Conservation (phyloP, 805 yeast species). For the Sugiyamaella mastotermitis region DNA sequence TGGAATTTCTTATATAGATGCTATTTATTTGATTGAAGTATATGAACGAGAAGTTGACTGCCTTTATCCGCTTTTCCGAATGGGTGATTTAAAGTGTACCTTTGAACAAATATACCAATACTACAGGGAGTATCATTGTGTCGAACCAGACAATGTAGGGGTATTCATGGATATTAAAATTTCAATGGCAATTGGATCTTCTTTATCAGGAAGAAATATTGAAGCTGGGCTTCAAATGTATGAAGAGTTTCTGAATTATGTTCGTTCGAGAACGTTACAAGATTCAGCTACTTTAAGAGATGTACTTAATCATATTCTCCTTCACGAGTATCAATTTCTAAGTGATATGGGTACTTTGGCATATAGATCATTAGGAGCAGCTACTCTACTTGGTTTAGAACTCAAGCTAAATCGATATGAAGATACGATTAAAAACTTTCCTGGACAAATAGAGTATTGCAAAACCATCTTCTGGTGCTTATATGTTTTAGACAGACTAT, state of each 20-base stretch:
- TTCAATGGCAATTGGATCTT: constrained; percentile 19
- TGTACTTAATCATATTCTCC: constrained; percentile 15
- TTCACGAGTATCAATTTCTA: constrained; percentile 25
- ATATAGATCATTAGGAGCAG: constrained; percentile 20
- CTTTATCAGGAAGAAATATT: constrained; percentile 10
- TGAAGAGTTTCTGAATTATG: constrained; percentile 15
- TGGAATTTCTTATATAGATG: constrained; percentile 13
- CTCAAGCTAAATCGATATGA: constrained; percentile 17
- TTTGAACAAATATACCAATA: constrained; percentile 4
- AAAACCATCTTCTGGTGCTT: constrained; percentile 23
- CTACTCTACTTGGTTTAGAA: constrained; percentile 19
- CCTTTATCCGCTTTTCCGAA: constrained; percentile 23
- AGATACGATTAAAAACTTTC: too few relatives aligned
- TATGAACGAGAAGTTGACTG: constrained; percentile 23
- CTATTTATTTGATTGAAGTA: constrained; percentile 13
- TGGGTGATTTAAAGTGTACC: constrained; percentile 15
- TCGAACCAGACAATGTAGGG: constrained; percentile 8
- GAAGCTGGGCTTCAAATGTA: constrained; percentile 16
- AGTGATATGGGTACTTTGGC: constrained; percentile 20
- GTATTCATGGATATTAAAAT: constrained; percentile 13
- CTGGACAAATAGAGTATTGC: too few relatives aligned
- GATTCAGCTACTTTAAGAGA: constrained; percentile 15
- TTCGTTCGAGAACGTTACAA: constrained; percentile 12
- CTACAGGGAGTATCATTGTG: constrained; percentile 7
- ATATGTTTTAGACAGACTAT: constrained; percentile 21